These are phyloP conservation scores for Wallacemonas sp. DNA, from an alignment of 208 protist genomes.

Conservation along the genomic window DNA sequence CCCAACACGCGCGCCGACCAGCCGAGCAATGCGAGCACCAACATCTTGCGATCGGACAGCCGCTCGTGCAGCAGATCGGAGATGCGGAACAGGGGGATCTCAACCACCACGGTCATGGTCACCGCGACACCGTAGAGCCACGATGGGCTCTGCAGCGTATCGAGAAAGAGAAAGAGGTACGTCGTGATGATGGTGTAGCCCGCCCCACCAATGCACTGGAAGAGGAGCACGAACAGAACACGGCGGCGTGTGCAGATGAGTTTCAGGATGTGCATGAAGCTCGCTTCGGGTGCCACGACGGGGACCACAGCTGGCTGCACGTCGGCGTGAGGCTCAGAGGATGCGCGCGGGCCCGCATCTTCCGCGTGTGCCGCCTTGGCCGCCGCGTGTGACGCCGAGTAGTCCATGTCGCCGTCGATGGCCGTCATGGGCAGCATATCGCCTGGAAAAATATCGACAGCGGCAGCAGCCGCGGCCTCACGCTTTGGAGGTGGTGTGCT, in stretches of 20 bases:
- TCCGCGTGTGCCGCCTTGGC: not conserved
- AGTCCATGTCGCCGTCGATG: not conserved
- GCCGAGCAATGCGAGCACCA: slow-evolving; percentile 16
- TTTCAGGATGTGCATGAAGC: slow-evolving; percentile 20
- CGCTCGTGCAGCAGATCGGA: slow-evolving; percentile 18
- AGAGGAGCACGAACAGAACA: slow-evolving; percentile 16
- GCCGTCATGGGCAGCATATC: not conserved
- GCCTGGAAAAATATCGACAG: not conserved
- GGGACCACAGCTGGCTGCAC: not conserved
- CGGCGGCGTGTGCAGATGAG: slow-evolving; percentile 19
- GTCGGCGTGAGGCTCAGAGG: not conserved
- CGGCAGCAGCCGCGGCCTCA: not conserved
- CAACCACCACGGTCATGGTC: slow-evolving; percentile 29
- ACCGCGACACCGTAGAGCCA: slow-evolving; percentile 30
- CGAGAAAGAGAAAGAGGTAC: slow-evolving; percentile 40
- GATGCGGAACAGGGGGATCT: slow-evolving; percentile 37
- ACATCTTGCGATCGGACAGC: slow-evolving; percentile 18
- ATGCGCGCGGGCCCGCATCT: too few relatives aligned
- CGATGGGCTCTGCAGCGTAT: slow-evolving; percentile 18
- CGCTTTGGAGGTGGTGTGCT: too few relatives aligned
- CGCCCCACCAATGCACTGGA: slow-evolving; percentile 25
- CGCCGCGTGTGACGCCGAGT: not conserved
- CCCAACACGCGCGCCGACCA: slow-evolving; percentile 27
- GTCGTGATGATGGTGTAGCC: slow-evolving; percentile 27
- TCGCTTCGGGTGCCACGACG: slow-evolving; percentile 14